These are phyloP conservation scores for Knoxdaviesia proteae DNA, from an alignment of 2,329 filamentous ascomycete species.

Conservation along the genomic window DNA sequence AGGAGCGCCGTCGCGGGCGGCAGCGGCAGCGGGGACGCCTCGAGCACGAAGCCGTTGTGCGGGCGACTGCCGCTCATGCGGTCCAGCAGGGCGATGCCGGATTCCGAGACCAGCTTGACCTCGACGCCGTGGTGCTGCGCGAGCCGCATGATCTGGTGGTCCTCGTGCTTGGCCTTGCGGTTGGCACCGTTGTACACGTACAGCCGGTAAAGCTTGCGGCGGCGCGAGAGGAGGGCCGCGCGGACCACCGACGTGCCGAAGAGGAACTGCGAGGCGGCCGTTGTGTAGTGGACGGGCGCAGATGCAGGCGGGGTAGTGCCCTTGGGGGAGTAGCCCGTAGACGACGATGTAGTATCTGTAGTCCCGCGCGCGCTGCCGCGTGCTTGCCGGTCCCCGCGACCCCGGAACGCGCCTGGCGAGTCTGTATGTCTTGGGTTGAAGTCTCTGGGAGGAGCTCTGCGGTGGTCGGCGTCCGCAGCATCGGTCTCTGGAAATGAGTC, in stretches of 20 bases:
- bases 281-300: slow-evolving; percentile 33
- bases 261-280: slow-evolving; percentile 75
- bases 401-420: too few species aligned
- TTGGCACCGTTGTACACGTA: slow-evolving; percentile 50
- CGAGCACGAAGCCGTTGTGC: slow-evolving; percentile 78
- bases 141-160: slow-evolving; percentile 20
- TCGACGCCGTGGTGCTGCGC: slow-evolving; percentile 28
- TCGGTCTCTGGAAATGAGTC: too few species aligned
- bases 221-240: slow-evolving; percentile 46
- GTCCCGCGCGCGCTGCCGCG: too few species aligned
- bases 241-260: slow-evolving; percentile 69
- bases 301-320: slow-evolving; percentile 8
- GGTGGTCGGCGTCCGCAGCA: too few species aligned
- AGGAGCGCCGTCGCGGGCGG: slow-evolving; percentile 42
- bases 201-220: slow-evolving; percentile 62
- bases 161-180: slow-evolving; percentile 25
- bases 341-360: too few species aligned
- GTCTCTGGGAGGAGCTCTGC: too few species aligned
- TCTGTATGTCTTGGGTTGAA: too few species aligned
- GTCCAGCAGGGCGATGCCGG: slow-evolving; percentile 50
- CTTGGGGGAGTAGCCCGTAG: too few species aligned
- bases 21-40: slow-evolving; percentile 65
- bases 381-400: too few species aligned
- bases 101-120: slow-evolving; percentile 35
- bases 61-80: slow-evolving; percentile 67